Evolutionary conservation across 352 stramenopile species (phyloP).

Genomic region (Phytophthora colocasiae): DNA sequence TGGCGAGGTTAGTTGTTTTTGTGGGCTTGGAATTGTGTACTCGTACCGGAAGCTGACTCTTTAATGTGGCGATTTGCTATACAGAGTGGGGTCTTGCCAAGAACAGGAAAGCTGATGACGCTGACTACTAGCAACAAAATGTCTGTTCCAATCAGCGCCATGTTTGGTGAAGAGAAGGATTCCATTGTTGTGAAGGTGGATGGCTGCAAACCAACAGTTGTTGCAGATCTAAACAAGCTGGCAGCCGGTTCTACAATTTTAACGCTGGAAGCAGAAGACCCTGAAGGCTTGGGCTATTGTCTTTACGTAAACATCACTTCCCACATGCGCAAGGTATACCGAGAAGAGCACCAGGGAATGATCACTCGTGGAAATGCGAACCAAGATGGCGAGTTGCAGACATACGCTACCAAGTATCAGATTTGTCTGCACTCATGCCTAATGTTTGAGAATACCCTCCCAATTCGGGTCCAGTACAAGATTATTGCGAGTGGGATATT

Average conservation of each 20-base stretch:
- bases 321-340: conserved; percentile 89
- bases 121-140: conserved; percentile 82
- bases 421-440: conserved; percentile 85
- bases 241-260: conserved; percentile 71
- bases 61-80: background rate
- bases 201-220: conserved; percentile 83
- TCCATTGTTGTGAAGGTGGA: conserved; percentile 89
- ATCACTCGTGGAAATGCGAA: conserved; percentile 63
- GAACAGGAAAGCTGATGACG: conserved; percentile 54
- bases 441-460: conserved; percentile 89
- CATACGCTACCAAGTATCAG: conserved; percentile 90
- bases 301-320: conserved; percentile 86
- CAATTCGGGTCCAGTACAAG: conserved; percentile 87
- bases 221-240: conserved; percentile 75
- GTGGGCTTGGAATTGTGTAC: background rate
- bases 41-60: background rate
- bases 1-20: conserved; percentile 49
- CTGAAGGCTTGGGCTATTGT: conserved; percentile 70
- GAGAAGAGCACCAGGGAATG: conserved; percentile 85
- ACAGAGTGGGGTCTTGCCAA: conserved; percentile 48
- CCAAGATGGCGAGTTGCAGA: conserved; percentile 65
- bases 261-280: conserved; percentile 72
- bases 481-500: conserved; percentile 46
- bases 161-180: conserved; percentile 83
- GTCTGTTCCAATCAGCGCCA: conserved; percentile 78